phyloP scores from a whole-genome alignment of 2,329 filamentous ascomycete genomes.

The Mariannaea sp. region DNA sequence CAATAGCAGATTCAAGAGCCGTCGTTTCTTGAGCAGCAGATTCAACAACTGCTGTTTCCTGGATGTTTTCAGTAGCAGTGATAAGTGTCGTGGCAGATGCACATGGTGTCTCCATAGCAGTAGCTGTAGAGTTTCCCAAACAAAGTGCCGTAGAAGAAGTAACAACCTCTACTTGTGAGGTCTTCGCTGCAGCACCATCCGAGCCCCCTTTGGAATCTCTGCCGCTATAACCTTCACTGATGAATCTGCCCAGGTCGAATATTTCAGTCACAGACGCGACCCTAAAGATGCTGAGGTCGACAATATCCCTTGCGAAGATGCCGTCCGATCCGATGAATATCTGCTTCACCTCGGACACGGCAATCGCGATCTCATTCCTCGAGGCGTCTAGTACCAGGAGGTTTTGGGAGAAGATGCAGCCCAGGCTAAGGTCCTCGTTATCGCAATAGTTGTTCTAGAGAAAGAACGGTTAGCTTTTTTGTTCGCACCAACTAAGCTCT shows the following conservation, averaged over 20 bases:
- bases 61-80: no score
- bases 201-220: neutral
- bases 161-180: no score
- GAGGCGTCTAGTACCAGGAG: constrained; percentile 60
- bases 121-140: no score
- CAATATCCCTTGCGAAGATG: constrained; percentile 29
- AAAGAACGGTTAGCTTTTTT: neutral
- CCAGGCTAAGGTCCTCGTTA: constrained; percentile 49
- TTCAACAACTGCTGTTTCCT: no score
- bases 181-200: constrained; percentile 1
- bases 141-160: no score
- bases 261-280: constrained; percentile 22
- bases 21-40: no score
- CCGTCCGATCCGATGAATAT: constrained; percentile 42
- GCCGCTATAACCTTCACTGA: constrained; percentile 11
- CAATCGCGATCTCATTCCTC: constrained; percentile 55
- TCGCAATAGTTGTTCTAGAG: constrained; percentile 51
- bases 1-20: no score
- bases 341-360: constrained; percentile 46
- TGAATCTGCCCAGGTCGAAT: constrained; percentile 20
- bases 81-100: no score
- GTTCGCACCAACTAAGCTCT: no score
- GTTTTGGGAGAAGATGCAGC: constrained; percentile 59
- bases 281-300: constrained; percentile 20
- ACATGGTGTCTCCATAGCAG: no score